Percentiles rank a stretch among this genome's conserved stretches.
These are phyloP conservation scores for Paecilomyces sp. DNA, from an alignment of 2,329 filamentous ascomycete species.

Conservation along the genomic window DNA sequence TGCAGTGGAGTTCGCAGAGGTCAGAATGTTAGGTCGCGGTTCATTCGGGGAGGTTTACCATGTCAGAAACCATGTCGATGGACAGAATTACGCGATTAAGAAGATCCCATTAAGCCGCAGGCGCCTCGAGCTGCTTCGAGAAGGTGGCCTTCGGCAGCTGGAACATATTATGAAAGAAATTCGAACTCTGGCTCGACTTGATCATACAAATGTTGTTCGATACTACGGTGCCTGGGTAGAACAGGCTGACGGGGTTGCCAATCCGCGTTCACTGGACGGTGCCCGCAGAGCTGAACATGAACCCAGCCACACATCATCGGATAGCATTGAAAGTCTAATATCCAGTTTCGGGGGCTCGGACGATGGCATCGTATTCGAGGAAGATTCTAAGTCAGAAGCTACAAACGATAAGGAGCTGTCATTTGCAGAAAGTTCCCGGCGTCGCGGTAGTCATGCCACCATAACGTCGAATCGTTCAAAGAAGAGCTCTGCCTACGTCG, in stretches of 20 bases:
- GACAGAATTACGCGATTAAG: slow-evolving; percentile 58
- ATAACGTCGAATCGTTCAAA: slow-evolving; percentile 34
- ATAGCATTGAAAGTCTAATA: slow-evolving; percentile 25
- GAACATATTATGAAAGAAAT: slow-evolving; percentile 55
- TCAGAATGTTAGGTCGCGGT: slow-evolving; percentile 54
- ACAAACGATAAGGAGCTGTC: slow-evolving; percentile 9
- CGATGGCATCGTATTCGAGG: slow-evolving; percentile 15
- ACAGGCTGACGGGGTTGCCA: slow-evolving; percentile 22
- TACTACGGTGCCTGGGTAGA: slow-evolving; percentile 63
- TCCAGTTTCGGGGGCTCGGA: slow-evolving; percentile 36
- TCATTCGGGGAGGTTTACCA: slow-evolving; percentile 60
- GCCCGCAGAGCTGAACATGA: slow-evolving; percentile 3
- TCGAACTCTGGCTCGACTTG: slow-evolving; percentile 53
- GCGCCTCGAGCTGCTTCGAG: slow-evolving; percentile 45
- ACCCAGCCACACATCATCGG: slow-evolving; percentile 8
- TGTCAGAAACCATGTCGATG: slow-evolving; percentile 55
- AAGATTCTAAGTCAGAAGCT: slow-evolving; percentile 11
- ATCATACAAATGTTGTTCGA: slow-evolving; percentile 60
- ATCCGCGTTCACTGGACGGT: slow-evolving; percentile 3
- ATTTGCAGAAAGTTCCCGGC: slow-evolving; percentile 12
- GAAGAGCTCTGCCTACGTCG: slow-evolving; percentile 29
- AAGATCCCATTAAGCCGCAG: slow-evolving; percentile 53
- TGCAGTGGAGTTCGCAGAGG: slow-evolving; percentile 44
- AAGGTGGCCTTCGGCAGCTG: slow-evolving; percentile 46
- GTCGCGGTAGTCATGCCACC: slow-evolving; percentile 28